These are phyloP conservation scores for Cladosporium sp. DNA, from an alignment of 2,329 filamentous ascomycete species.

Conservation along the genomic window DNA sequence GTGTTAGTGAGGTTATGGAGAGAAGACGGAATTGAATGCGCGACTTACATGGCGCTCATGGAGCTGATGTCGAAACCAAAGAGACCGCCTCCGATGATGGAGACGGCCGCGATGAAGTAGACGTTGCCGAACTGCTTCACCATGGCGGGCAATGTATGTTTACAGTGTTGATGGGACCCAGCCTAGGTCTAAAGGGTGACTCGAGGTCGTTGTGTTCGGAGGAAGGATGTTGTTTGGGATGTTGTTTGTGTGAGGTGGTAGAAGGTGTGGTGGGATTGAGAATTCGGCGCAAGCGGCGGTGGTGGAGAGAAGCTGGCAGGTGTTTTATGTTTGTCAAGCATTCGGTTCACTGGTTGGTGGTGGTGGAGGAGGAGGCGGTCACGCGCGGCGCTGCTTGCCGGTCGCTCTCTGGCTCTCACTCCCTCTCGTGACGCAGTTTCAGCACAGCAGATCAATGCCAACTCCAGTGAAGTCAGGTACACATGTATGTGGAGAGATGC, in stretches of 20 bases:
- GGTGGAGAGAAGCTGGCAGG: background rate
- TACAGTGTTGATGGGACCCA: background rate
- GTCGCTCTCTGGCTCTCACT: background rate
- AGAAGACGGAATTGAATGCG: background rate
- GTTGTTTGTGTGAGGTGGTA: too few relatives aligned
- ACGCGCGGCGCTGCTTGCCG: background rate
- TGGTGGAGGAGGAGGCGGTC: background rate
- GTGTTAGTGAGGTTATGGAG: slow-evolving; percentile 47
- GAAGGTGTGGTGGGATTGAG: background rate
- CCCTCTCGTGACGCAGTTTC: background rate
- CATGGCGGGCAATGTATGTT: slow-evolving; percentile 4
- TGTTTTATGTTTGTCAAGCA: background rate
- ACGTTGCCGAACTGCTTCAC: slow-evolving; percentile 48
- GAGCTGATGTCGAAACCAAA: slow-evolving; percentile 77
- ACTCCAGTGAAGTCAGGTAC: background rate
- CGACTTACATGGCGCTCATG: slow-evolving; percentile 52
- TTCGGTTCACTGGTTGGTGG: too few relatives aligned
- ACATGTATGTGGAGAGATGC: background rate
- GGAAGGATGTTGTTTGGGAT: too few relatives aligned
- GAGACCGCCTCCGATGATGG: slow-evolving; percentile 61
- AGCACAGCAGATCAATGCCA: background rate
- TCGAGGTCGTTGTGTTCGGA: background rate
- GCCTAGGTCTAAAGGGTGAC: background rate
- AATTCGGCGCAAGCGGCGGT: too few relatives aligned
- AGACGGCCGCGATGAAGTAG: slow-evolving; percentile 54